Evolutionary conservation across 805 yeast genomes (phyloP), one percentile per base, ranked within the genome.

Genomic region (Candida pseudoglaebosa): DNA sequence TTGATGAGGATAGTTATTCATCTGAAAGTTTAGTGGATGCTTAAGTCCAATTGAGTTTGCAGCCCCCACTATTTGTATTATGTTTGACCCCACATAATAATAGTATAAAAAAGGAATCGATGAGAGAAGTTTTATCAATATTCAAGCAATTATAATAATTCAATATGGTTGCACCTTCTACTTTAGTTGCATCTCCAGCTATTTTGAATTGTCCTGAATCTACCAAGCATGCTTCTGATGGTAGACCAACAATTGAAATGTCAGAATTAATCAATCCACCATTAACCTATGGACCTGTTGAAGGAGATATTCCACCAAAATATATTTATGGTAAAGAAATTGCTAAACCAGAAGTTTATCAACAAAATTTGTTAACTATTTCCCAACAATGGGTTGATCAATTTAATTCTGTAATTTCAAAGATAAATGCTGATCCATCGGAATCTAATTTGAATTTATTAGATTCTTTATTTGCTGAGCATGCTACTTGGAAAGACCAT

Each of bases 401-500:
- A 31, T 61, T 62, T 46, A 60, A 61, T 45, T 34, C 39, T 4
- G 43, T 54, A 4, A 32, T 62, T 10, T 26, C 42, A 2, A 18
- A 32, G 2, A 35, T 41, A 6, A 38, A 41, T 24, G 24, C 40
- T 14, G 37, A 41, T n/a, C 26, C 44, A 6, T 15, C 30, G 5
- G 13, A 30, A 4, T 15, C 17, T 9, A 32, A 32, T 22, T n/a
- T 30, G 14, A 26, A 39, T 4, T 32, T 32, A 4, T 37, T 60
- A 36, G 57, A 50, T 32, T 41, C 49, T 37, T 46, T 60, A 19
- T 37, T 62, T 17, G 28, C 50, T 10, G 18, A 32, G 2, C 43
- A 36, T 28, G 49, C 59, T 1, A 42, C 56, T 26, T 65, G 71
- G 73, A 61, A 60, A 43, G 73, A 67, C 42, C 69, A 65, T 43